Evolutionary conservation across 2,329 filamentous ascomycete species (phyloP).

Genomic region (Sclerotinia nivalis): DNA sequence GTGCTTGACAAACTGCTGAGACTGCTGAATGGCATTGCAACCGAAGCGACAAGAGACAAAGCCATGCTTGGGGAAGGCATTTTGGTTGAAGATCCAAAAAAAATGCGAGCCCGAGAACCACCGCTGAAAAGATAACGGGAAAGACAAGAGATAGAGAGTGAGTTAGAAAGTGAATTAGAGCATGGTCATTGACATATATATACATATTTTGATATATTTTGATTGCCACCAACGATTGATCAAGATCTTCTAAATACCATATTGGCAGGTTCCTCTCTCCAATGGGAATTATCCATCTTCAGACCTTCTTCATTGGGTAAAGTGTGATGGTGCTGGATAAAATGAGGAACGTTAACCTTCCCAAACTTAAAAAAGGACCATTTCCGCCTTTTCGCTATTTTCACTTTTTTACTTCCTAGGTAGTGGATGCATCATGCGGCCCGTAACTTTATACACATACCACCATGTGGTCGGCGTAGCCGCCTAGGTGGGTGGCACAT

Average conservation of each 20-base stretch:
- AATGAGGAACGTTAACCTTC: too few relatives aligned
- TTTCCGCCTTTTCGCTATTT: too few relatives aligned
- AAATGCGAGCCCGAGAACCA: background rate
- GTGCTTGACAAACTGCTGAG: background rate
- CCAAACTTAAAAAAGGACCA: too few relatives aligned
- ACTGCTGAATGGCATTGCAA: background rate
- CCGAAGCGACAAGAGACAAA: background rate
- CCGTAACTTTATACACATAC: too few relatives aligned
- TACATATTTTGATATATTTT: background rate
- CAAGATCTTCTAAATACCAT: slow-evolving; percentile 3
- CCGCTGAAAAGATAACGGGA: background rate
- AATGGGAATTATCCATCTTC: background rate
- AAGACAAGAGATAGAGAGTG: slow-evolving; percentile 1
- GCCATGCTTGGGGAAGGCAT: slow-evolving; percentile 13
- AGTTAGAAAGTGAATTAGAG: background rate
- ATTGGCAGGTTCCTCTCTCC: slow-evolving; percentile 4
- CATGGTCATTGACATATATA: slow-evolving; percentile 3
- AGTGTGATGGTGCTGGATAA: background rate
- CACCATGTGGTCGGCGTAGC: too few relatives aligned
- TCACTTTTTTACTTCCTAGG: too few relatives aligned
- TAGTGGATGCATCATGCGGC: too few relatives aligned
- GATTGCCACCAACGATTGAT: background rate
- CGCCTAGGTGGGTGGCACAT: too few relatives aligned
- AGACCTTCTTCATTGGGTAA: slow-evolving; percentile 11
- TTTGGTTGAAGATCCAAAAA: background rate